Conservation (phyloP, 345 rosid genomes). For the Linum usitatissimum region DNA sequence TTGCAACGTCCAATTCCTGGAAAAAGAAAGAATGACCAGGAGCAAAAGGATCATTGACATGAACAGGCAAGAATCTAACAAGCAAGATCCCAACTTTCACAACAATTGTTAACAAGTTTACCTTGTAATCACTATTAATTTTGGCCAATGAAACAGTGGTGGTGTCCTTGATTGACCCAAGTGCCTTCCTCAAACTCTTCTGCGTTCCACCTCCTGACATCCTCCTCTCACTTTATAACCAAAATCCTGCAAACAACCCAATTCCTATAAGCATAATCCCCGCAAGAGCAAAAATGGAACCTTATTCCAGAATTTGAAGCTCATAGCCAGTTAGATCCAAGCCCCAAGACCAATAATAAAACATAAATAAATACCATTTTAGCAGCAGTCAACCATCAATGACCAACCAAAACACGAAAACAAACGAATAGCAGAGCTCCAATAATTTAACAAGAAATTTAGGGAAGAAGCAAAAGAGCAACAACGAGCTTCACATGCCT, state of each 20-base stretch:
- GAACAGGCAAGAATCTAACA: neutral
- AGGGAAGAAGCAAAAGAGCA: neutral
- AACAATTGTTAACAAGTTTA: slow-evolving; percentile 11
- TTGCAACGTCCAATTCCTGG: slow-evolving; percentile 93
- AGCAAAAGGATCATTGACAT: slow-evolving; percentile 9
- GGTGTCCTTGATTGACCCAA: slow-evolving; percentile 91
- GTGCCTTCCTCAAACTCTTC: slow-evolving; percentile 84
- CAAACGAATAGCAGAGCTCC: neutral
- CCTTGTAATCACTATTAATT: slow-evolving; percentile 97
- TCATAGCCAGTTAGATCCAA: neutral
- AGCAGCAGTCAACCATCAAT: neutral
- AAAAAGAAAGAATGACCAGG: slow-evolving; percentile 7
- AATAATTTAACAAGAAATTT: too few relatives aligned
- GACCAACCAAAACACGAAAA: neutral
- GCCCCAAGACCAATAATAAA: neutral
- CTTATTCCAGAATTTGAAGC: neutral
- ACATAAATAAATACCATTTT: too few relatives aligned
- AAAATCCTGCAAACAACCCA: slow-evolving; percentile 18
- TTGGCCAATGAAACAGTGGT: slow-evolving; percentile 97
- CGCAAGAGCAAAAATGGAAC: neutral
- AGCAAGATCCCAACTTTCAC: neutral
- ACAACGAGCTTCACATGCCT: neutral
- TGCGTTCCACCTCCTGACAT: slow-evolving; percentile 84
- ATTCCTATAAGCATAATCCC: neutral
- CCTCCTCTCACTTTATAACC: slow-evolving; percentile 30